Percentiles rank a stretch among this genome's conserved stretches.
Conservation (phyloP, 495 filamentous ascomycete species). For the Penicillium pulvis region DNA sequence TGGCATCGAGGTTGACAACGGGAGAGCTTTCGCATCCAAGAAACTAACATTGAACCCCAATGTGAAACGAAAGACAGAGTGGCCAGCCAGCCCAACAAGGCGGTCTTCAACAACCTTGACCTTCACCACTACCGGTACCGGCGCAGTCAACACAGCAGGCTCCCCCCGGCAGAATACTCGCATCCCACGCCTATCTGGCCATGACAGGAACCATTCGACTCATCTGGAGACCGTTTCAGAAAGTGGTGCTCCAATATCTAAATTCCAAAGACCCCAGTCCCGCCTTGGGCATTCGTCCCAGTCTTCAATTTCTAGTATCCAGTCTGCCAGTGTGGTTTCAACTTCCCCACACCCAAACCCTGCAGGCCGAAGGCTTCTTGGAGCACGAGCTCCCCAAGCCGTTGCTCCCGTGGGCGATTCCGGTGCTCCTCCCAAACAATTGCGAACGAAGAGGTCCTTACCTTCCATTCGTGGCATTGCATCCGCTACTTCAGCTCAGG, state of each 20-base stretch:
- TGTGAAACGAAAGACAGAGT: conserved; percentile 75
- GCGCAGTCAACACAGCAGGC: conserved; percentile 59
- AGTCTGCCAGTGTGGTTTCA: conserved; percentile 52
- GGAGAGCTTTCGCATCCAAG: conserved; percentile 73
- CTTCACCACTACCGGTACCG: conserved; percentile 57
- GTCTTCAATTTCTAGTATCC: conserved; percentile 65
- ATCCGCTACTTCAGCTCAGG: conserved; percentile 36
- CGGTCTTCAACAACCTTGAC: conserved; percentile 80
- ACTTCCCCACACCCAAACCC: conserved; percentile 56
- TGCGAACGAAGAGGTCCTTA: conserved; percentile 86
- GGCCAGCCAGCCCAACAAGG: conserved; percentile 69
- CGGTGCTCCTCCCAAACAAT: conserved; percentile 68
- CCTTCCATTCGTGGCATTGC: conserved; percentile 67
- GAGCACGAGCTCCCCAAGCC: conserved; percentile 56
- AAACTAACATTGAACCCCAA: conserved; percentile 92
- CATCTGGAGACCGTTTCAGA: conserved; percentile 89
- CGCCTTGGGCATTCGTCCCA: conserved; percentile 67
- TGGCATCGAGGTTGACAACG: conserved; percentile 84
- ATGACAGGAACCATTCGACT: conserved; percentile 69
- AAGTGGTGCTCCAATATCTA: conserved; percentile 71
- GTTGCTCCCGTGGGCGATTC: conserved; percentile 51
- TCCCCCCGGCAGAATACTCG: conserved; percentile 47
- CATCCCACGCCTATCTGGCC: conserved; percentile 65
- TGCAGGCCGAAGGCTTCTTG: conserved; percentile 60
- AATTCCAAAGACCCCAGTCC: conserved; percentile 61